phyloP scores from a whole-genome alignment of 2,329 filamentous ascomycete species.

The Ophiostoma perfectum region DNA sequence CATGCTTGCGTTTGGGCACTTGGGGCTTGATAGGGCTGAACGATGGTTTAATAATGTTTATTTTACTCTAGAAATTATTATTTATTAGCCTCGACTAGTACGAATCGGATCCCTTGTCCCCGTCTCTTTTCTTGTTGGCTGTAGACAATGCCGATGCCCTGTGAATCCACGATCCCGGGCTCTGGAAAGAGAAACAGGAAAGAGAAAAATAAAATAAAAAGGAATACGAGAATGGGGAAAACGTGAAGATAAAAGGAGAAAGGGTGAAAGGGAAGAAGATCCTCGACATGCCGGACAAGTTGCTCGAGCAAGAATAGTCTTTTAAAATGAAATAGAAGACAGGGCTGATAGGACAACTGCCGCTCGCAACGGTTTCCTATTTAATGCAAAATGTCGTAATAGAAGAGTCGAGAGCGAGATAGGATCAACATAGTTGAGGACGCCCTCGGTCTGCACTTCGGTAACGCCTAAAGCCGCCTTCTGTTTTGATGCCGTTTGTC shows the following conservation, averaged over 20 bases:
- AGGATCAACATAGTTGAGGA: background rate
- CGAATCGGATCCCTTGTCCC: background rate
- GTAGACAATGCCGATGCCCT: background rate
- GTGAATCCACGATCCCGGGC: background rate
- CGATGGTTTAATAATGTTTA: background rate
- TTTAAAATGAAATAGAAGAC: background rate
- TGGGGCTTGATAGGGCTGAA: slow-evolving; percentile 9
- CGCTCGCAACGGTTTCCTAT: background rate
- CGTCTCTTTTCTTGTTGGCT: background rate
- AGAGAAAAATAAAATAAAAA: background rate
- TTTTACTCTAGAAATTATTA: background rate
- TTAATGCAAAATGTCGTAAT: background rate
- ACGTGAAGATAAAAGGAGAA: background rate
- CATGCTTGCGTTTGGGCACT: background rate
- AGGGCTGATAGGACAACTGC: slow-evolving; percentile 9
- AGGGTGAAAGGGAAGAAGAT: background rate
- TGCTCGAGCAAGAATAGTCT: background rate
- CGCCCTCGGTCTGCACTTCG: background rate
- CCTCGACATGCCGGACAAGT: background rate
- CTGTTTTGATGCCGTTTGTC: slow-evolving; percentile 1
- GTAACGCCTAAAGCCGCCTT: background rate
- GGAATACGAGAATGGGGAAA: too few species aligned
- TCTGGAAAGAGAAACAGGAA: background rate
- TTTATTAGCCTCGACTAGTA: background rate
- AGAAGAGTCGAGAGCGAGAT: background rate